Base-by-base conservation (phyloP, 805 yeast species). In the Ogataea pilisensis region DNA sequence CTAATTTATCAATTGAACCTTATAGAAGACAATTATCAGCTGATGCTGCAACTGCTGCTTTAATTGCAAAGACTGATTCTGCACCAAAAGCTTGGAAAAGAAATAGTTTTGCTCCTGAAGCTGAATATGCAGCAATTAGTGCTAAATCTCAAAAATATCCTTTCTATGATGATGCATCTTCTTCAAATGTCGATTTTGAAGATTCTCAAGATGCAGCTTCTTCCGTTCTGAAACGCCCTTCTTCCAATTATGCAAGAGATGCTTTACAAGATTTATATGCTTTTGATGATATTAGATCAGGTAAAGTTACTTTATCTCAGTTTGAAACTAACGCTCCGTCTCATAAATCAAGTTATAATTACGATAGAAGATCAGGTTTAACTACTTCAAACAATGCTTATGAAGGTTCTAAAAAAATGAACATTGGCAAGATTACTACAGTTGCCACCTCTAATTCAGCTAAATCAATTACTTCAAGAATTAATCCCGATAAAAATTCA, bases 1-100 rank as follows among this genome's bases (percentile, higher is more conserved):
- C 84, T 2, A 85, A 80, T 58, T 68, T 80, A 34, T 71, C 79
- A 2, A 76, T 82, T 29, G 75, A 73, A 46, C 79, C 87, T 12
- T 84, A 82, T 59, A 81, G 78, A 59, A 66, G 90, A 44, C 64
- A 63, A 27, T 59, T 73, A 12, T 73, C 80, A 14, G 70, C 81
- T 7, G 86, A 78, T 39, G 86, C 86, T 13, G 85, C 82, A 30
- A 72, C 74, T 19, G 87, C 87, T 37, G 87, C 88, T 2, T 54
- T 70, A 8, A 57, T 66, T 44, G 75, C 75, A 6, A 70, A 64
- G 48, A 60, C 63, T n/a, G 70, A 65, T 48, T 68, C 73, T 16
- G 68, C 72, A 36, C 72, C 76, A 31, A 58, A 58, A 34, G 70
- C 72, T 13, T 76, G 79, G 76, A 66, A 68, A 28, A 67, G 80